Base-by-base conservation (phyloP, 768 basidiomycete species). In the Dentipellis sp. region DNA sequence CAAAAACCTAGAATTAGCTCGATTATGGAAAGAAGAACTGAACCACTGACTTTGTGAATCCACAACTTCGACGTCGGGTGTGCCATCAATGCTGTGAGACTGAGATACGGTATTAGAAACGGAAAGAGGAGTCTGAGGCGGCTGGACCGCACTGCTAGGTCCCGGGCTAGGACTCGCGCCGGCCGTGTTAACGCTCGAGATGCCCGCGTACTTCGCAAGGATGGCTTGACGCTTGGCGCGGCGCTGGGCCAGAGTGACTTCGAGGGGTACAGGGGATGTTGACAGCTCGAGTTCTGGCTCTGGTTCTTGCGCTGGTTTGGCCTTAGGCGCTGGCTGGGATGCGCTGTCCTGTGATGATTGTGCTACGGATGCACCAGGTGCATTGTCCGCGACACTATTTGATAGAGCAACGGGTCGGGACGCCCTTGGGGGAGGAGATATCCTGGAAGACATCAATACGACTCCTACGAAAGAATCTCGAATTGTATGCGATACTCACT, bases 221-320 rank as follows among this genome's bases (percentile, higher is more conserved):
- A 94, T 92, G 9, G 86, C 90, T 57, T 82, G 82, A 29, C 91
- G 83, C 54, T 71, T 74, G 12, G 86, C 86, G 23, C 86, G 80
- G 9, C 88, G 82, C 29, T 80, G 84, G 6, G 72, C 87, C 36
- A 89, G 75, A 9, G 82, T 70, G 47, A 81, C 75, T 64, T 90
- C 87, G 7, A 84, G 74, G 1, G 81, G 64, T n/a, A 66, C 58
- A 39, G 65, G 67, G 11, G 70, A 74, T 12, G 72, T 67, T n/a
- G 77, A 70, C 11, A 81, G 50, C 17, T 83, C 81, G 17, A 84
- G 66, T 52, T 87, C 86, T 60, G 70, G 68, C 38, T 75, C 75
- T 2, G 69, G 69, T 50, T 67, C 64, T 12, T 68, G 59, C 19
- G 65, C 67, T 47, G 57, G 29, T n/a, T n/a, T n/a, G n/a, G 60